Percentiles rank a stretch among this genome's conserved stretches.
These are phyloP conservation scores for Gossypium rotundifolium DNA, from an alignment of 345 rosid species.

Conservation along the genomic window DNA sequence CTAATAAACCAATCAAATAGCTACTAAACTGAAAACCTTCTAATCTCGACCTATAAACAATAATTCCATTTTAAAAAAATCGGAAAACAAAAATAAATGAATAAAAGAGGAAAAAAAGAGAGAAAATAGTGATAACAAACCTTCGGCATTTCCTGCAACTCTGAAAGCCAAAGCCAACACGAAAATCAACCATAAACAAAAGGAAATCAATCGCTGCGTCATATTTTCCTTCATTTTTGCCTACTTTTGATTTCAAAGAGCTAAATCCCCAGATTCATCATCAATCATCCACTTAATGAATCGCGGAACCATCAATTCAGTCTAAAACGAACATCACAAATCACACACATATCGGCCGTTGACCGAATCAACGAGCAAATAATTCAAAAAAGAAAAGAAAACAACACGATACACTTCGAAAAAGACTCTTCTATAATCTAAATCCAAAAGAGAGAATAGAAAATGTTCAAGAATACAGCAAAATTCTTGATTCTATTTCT, in stretches of 20 bases:
- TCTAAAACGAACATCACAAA: background rate
- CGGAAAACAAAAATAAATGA: background rate
- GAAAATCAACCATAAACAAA: slow-evolving; percentile 40
- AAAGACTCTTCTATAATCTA: background rate
- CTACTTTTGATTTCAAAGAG: background rate
- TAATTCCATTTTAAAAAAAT: background rate
- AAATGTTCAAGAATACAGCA: background rate
- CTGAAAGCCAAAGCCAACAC: slow-evolving; percentile 37
- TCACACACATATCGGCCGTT: slow-evolving; percentile 10
- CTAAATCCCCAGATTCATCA: background rate
- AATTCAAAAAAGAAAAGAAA: background rate
- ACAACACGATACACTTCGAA: background rate
- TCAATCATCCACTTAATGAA: background rate
- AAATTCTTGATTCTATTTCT: background rate
- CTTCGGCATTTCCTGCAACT: slow-evolving; percentile 66
- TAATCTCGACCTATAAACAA: background rate
- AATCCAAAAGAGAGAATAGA: background rate
- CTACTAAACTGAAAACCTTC: background rate
- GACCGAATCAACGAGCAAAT: slow-evolving; percentile 2
- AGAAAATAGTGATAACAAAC: slow-evolving; percentile 19
- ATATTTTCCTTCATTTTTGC: too few species aligned
- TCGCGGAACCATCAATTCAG: background rate
- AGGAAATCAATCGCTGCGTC: slow-evolving; percentile 35
- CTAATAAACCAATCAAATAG: background rate
- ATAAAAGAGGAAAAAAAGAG: background rate